Base-by-base conservation (phyloP, 2,329 filamentous ascomycete genomes). In the Aspergillus clavatus region DNA sequence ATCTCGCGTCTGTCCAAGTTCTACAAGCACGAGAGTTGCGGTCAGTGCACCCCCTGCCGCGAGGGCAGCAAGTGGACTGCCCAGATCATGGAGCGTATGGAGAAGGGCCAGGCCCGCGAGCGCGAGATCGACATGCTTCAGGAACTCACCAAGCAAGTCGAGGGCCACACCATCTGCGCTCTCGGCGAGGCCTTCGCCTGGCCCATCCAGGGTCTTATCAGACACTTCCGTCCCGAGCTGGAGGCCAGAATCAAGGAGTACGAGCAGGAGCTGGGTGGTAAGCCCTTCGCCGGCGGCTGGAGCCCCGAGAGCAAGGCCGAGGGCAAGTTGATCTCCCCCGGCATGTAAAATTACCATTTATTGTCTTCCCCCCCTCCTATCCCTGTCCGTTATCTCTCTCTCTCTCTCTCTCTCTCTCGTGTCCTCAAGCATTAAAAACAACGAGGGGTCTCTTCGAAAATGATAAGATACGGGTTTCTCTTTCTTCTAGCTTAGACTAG, bases 111-210 rank as follows among this genome's bases (percentile, higher is more conserved):
- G 71, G 93, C 87, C 49, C 83, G 87, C 52, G 83, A 85, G 70
- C 81, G 93, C 50, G 93, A 98, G 74, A 98, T 98, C 68, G 93
- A 98, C 70, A 98, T 98, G 93, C 81, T 98, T 57, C 93, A 96
- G 76, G 93, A 98, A 77, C 76, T 98, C 59, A 98, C 93, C 53
- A 98, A 98, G 80, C 93, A 98, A 75, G 93, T 98, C 51, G 93
- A 98, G 76, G 93, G 93, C 8, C 93, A 98, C 77, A 97, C 93
- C 38, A 98, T 98, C 63, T 98, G 93, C 72, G 93, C 91, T 72
- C 77, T 98, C 54, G 93, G 93, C 47, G 93, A 98, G 77, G 93
- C 93, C 52, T 98, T 98, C 60, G 90, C 93, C 53, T 98, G 93
- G 93, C 93, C 93, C 53, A 86, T 98, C 56, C 93, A 98, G 75